Evolutionary conservation across 768 basidiomycete genomes (phyloP), one percentile per base, ranked within the genome.

Genomic region (Amyloporia xantha): DNA sequence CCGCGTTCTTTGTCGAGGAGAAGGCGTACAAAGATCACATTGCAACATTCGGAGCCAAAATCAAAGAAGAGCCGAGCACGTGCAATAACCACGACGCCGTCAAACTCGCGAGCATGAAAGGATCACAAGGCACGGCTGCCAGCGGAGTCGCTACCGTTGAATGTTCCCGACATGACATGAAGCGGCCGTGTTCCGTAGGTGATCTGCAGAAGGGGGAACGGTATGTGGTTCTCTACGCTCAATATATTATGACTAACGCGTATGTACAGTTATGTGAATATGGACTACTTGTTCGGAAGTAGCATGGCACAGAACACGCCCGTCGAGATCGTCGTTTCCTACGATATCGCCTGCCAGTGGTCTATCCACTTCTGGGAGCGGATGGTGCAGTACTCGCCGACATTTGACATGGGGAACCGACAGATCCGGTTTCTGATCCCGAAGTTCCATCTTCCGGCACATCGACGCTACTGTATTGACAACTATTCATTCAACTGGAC

Each of bases 401-500:
- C 36, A 19, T 44, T 52, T 1, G 40, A 49, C 9, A 5, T 35
- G 41, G 15, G 9, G 15, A 30, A 41, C 26, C n/a, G 24, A 6
- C 9, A 33, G 19, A 30, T 54, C 5, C 44, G 39, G 6, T 64
- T 43, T 9, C 36, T 65, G 2, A 51, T 75, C 2, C 73, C 70
- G 0, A 66, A 67, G 35, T 71, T 69, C 47, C 74, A 75, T 21
- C 57, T 72, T 13, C 56, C 60, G 2, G 66, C 56, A 0, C 73
- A 75, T 39, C 54, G 57, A 0, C 25, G 54, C 0, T 20, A 50
- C 3, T 71, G 71, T 41, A 65, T 66, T 5, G 48, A 44, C 13
- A 45, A 46, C 2, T 72, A 57, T 40, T 67, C 60, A 1, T 53
- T 74, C 12, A 67, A 65, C 20, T 64, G 62, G 41, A 44, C 51